phyloP scores from a whole-genome alignment of 176 grass and related monocot genomes.

The Oryza glaberrima region DNA sequence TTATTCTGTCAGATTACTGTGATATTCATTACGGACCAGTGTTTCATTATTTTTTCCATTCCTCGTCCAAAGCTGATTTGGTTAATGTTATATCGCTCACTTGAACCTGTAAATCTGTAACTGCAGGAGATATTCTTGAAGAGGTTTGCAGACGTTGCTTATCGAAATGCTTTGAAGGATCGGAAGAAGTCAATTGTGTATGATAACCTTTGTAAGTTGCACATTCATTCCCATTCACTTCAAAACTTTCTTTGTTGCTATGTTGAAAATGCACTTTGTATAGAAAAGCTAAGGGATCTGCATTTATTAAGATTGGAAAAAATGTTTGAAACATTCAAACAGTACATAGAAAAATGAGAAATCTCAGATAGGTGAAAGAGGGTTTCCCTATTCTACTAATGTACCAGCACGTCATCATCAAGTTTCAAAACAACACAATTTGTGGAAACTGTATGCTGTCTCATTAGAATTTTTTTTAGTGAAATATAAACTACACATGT shows the following conservation, averaged over 20 bases:
- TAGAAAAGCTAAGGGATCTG: neutral
- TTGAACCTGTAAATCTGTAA: conserved; percentile 9
- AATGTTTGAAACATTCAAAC: neutral
- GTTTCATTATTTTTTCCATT: neutral
- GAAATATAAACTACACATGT: neutral
- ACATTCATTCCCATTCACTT: conserved; percentile 3
- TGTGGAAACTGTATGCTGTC: neutral
- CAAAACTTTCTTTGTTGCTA: neutral
- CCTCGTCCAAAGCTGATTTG: conserved; percentile 8
- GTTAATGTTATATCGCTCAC: conserved; percentile 11
- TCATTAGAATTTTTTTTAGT: neutral
- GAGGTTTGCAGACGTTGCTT: conserved; percentile 67
- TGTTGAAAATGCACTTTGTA: conserved; percentile 1
- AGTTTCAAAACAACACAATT: neutral
- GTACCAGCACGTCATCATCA: neutral
- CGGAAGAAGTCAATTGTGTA: conserved; percentile 77
- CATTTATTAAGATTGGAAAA: conserved; percentile 2
- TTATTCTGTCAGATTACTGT: neutral
- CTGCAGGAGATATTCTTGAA: conserved; percentile 87
- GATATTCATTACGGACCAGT: neutral
- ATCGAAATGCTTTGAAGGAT: conserved; percentile 53
- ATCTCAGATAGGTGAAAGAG: neutral
- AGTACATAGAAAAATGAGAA: neutral
- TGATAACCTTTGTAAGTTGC: conserved; percentile 70
- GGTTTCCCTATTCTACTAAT: neutral